These are phyloP conservation scores for Symmetrospora coprosmae DNA, from an alignment of 768 basidiomycete species.

Conservation along the genomic window DNA sequence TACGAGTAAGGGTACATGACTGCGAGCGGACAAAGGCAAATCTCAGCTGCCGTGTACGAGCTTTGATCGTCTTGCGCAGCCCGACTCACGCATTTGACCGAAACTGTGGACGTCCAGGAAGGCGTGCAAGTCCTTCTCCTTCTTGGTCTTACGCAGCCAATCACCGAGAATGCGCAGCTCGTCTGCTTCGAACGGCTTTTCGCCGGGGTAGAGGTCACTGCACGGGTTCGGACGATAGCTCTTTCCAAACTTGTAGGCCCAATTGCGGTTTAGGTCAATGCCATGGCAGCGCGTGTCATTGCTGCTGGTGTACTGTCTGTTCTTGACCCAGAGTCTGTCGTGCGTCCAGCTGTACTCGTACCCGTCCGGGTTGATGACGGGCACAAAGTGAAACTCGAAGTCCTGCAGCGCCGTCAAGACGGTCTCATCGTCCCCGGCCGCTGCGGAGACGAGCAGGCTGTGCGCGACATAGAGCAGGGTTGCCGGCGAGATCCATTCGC, in stretches of 20 bases:
- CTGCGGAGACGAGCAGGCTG: constrained; percentile 45
- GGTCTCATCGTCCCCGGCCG: constrained; percentile 43
- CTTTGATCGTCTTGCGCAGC: too few species aligned
- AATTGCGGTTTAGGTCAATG: constrained; percentile 66
- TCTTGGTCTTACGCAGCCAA: constrained; percentile 44
- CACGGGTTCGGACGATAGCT: constrained; percentile 44
- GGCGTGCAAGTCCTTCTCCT: constrained; percentile 41
- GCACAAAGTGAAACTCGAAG: constrained; percentile 52
- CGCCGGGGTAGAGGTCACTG: constrained; percentile 61
- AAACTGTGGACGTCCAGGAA: constrained; percentile 69
- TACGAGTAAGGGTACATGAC: constrained; percentile 68
- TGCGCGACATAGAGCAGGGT: constrained; percentile 61
- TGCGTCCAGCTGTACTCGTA: constrained; percentile 59
- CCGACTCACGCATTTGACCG: constrained; percentile 63
- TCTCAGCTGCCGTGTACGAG: too few species aligned
- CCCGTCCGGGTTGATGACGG: constrained; percentile 39
- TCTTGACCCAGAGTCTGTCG: constrained; percentile 59
- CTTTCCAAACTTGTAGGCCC: constrained; percentile 44
- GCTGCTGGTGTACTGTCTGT: constrained; percentile 45
- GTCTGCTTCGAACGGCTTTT: constrained; percentile 56
- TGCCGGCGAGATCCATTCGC: constrained; percentile 74
- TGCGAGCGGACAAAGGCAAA: too few species aligned
- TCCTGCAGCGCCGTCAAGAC: constrained; percentile 33
- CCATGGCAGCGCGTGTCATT: constrained; percentile 48
- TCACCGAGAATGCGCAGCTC: constrained; percentile 64